Evolutionary conservation across 768 basidiomycete genomes (phyloP).

Genomic region (Sarcodon aspratus): DNA sequence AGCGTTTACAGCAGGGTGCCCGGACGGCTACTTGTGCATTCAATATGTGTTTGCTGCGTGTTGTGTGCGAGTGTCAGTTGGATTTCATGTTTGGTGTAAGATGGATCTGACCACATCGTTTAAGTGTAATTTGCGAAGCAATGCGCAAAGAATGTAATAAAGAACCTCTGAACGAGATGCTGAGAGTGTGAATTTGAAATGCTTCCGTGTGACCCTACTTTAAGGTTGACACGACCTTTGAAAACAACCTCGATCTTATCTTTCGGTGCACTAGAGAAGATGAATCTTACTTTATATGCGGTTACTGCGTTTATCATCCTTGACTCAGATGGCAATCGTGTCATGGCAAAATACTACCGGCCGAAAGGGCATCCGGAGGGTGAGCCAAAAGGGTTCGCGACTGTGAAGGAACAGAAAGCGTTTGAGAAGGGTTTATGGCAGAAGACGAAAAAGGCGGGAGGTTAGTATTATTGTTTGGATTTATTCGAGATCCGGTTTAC

Average conservation of each 20-base stretch:
- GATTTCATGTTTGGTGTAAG: too few relatives aligned
- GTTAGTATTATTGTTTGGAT: conserved; percentile 29
- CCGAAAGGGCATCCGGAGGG: conserved; percentile 52
- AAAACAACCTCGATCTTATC: not conserved
- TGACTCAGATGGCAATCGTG: conserved; percentile 91
- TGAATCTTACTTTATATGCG: conserved; percentile 86
- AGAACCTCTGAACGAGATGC: too few relatives aligned
- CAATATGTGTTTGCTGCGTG: conserved; percentile 79
- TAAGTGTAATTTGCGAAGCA: too few relatives aligned
- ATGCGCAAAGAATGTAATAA: too few relatives aligned
- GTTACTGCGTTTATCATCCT: conserved; percentile 82
- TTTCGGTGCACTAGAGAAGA: conserved; percentile 2
- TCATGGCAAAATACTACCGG: conserved; percentile 92
- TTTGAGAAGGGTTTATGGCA: conserved; percentile 95
- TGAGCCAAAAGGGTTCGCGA: conserved; percentile 50
- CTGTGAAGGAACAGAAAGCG: conserved; percentile 84
- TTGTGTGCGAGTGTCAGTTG: too few relatives aligned
- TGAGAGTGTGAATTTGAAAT: too few relatives aligned
- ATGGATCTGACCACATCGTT: too few relatives aligned
- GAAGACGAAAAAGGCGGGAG: conserved; percentile 91
- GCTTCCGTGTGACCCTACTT: too few relatives aligned
- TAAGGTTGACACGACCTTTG: too few relatives aligned
- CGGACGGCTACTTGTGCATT: conserved; percentile 96
- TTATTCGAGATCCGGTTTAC: not conserved
- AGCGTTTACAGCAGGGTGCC: conserved; percentile 94